phyloP scores from a whole-genome alignment of 331 rosid genomes.

The Quercus tomentella region DNA sequence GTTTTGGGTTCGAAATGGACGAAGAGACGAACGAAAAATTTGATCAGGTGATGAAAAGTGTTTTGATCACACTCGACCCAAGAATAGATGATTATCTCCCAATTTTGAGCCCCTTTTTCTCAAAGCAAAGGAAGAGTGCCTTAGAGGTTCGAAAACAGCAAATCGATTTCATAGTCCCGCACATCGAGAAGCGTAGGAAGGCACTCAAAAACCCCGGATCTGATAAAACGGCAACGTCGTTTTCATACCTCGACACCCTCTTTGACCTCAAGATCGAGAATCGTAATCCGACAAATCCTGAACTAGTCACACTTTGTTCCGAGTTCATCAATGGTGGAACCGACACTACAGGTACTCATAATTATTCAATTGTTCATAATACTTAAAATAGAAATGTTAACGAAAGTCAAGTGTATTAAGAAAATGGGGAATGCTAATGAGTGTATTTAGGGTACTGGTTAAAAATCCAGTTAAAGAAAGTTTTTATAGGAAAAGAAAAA shows the following conservation, averaged over 20 bases:
- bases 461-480: too few relatives aligned
- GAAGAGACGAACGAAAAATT: conserved; percentile 57
- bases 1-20: conserved; percentile 84
- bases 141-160: conserved; percentile 51
- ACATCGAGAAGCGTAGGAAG: conserved; percentile 54
- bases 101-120: conserved; percentile 58
- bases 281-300: conserved; percentile 47
- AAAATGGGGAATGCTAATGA: too few relatives aligned
- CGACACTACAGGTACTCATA: conserved; percentile 72
- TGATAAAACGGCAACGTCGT: conserved; percentile 62
- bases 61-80: conserved; percentile 65
- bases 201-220: conserved; percentile 70
- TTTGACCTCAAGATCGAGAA: conserved; percentile 63
- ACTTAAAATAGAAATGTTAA: too few relatives aligned
- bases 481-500: too few relatives aligned
- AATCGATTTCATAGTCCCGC: conserved; percentile 43
- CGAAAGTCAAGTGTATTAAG: rapidly evolving
- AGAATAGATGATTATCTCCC: conserved; percentile 86
- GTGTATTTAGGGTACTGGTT: too few relatives aligned
- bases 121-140: conserved; percentile 59
- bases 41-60: conserved; percentile 63
- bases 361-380: too few relatives aligned
- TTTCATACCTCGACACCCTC: conserved; percentile 90
- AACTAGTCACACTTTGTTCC: conserved; percentile 69
- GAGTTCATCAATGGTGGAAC: conserved; percentile 94